Base-by-base conservation (phyloP, 768 basidiomycete genomes). In the Arthromyces matolae region DNA sequence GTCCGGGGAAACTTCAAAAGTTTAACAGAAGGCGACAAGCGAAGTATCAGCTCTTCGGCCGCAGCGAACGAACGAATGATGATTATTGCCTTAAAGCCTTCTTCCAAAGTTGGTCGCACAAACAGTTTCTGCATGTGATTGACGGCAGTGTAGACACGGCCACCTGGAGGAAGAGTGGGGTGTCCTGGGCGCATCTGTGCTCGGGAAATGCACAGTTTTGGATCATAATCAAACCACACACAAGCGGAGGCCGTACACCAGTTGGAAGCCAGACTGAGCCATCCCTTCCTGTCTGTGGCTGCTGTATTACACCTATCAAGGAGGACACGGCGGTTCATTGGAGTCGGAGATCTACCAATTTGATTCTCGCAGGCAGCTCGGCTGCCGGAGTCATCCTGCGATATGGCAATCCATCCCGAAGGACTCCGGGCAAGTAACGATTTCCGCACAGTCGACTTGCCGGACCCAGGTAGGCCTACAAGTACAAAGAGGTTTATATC, bases 1-100 rank as follows among this genome's bases (percentile, higher is more conserved):
- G 81, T 84, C 16, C 83, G 71, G 38, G 81, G 81, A 58, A 82
- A 83, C 56, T 83, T 83, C 63, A 69, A 67, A 8, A 83, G 63
- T 13, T 51, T 54, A 4, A 76, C 48, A 4, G 68, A 64, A 0
- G 74, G 70, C 0, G 76, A 77, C 10, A 83, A 58, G 0, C 66
- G 64, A 10, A 55, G 51, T 2, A 81, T 67, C 9, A 79, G 66
- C 39, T 79, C 76, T 25, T 70, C 56, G 3, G 75, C 74, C 4
- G 80, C 79, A 0, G 70, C 65, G 50, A 82, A 79, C 2, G 78
- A 80, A 8, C 69, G 65, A 19, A 83, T 61, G 38, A 62, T 68
- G 9, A 77, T 58, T 27, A 84, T 60, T 1, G 75, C 72, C 46
- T 71, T 67, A 58, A 81, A 82, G 2, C 81, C 80, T 56, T 83